Conservation (phyloP, 768 basidiomycete genomes). For the Phylloporus arenicola region DNA sequence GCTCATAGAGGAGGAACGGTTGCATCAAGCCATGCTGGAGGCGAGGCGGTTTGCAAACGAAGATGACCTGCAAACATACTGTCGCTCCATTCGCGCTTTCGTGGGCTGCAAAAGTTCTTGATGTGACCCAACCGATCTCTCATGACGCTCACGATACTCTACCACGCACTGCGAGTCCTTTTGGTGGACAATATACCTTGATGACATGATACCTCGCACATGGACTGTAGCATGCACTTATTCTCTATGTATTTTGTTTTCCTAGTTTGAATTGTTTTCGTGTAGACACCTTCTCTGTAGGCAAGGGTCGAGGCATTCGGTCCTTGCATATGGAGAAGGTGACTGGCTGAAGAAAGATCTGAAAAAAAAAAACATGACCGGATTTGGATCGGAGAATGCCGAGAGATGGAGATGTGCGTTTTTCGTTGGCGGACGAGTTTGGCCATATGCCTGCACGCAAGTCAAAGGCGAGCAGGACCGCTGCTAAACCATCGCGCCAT, state of each 20-base stretch:
- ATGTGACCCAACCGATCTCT: not conserved
- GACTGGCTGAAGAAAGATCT: not conserved
- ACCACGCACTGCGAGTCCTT: constrained; percentile 5
- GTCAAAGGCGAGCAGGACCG: constrained; percentile 43
- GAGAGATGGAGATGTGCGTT: constrained; percentile 19
- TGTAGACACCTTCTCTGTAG: constrained; percentile 19
- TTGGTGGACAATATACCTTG: constrained; percentile 20
- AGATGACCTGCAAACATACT: constrained; percentile 50
- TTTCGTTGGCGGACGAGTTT: constrained; percentile 13
- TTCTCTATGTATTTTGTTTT: constrained; percentile 22
- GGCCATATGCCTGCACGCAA: constrained; percentile 36
- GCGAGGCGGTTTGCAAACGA: constrained; percentile 47
- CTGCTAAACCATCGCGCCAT: constrained; percentile 11
- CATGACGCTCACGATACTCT: not conserved
- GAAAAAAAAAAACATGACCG: constrained; percentile 6
- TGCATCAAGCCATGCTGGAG: constrained; percentile 56
- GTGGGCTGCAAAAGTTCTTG: constrained; percentile 47
- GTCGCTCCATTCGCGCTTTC: constrained; percentile 57
- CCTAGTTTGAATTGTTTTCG: constrained; percentile 1
- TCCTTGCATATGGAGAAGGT: constrained; percentile 29
- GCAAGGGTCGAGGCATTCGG: constrained; percentile 23
- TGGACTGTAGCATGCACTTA: constrained; percentile 20
- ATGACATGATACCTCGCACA: constrained; percentile 21
- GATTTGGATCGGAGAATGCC: constrained; percentile 19
- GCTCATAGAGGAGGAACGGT: constrained; percentile 59